Percentiles rank a stretch among this genome's conserved stretches.
Evolutionary conservation across 768 basidiomycete species (phyloP).

Genomic region (Pleurotus ostreatus): DNA sequence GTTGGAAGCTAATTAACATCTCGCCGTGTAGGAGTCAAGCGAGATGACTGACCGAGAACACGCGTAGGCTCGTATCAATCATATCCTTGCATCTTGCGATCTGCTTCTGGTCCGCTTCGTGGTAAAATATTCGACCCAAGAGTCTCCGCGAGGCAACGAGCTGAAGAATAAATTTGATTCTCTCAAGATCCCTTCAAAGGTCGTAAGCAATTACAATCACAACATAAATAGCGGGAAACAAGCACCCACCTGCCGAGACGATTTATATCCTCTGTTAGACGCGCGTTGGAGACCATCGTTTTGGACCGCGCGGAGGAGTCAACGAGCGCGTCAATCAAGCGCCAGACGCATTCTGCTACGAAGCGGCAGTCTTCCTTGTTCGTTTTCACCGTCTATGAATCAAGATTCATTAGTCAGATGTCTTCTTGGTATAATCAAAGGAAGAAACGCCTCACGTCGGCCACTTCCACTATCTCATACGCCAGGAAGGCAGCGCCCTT

Average conservation of each 20-base stretch:
- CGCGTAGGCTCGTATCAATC: constrained; percentile 7
- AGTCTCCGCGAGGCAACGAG: constrained; percentile 1
- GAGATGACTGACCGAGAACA: constrained; percentile 2
- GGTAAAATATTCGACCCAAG: constrained; percentile 1
- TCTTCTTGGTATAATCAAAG: too few species aligned
- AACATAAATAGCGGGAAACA: not conserved
- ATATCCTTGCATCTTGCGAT: constrained; percentile 7
- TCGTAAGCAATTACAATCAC: not conserved
- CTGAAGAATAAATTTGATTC: constrained; percentile 5
- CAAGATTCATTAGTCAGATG: not conserved
- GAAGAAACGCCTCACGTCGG: not conserved
- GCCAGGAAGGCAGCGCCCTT: constrained; percentile 5
- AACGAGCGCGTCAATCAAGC: constrained; percentile 4
- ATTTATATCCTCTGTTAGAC: constrained; percentile 1
- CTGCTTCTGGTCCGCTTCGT: constrained; percentile 6
- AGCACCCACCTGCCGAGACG: not conserved
- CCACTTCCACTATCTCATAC: constrained; percentile 3
- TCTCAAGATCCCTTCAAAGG: not conserved
- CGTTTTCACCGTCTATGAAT: not conserved
- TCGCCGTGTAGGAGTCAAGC: not conserved
- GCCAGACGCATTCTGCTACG: constrained; percentile 6
- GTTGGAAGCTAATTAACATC: not conserved
- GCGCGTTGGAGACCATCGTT: not conserved
- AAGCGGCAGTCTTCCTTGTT: constrained; percentile 5
- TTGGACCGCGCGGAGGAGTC: constrained; percentile 5